These are phyloP conservation scores for Solanum arcanum DNA, from an alignment of 257 asterid species.

Conservation along the genomic window DNA sequence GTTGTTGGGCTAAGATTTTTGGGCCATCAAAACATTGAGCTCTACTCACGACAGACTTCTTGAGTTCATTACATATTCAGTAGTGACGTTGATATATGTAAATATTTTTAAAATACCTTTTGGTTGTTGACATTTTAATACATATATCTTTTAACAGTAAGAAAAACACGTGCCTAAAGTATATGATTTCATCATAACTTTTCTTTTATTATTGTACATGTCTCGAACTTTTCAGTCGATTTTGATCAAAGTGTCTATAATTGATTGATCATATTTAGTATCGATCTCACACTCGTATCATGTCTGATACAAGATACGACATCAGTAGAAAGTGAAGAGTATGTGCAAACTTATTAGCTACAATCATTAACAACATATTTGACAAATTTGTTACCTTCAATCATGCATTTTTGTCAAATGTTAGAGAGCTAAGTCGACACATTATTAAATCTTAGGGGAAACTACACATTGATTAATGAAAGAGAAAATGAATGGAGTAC, in stretches of 20 bases:
- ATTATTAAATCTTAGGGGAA: neutral
- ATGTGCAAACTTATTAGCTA: no score
- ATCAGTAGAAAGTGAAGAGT: neutral
- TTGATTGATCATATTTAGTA: neutral
- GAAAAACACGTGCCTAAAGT: no score
- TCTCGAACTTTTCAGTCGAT: neutral
- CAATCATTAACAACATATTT: neutral
- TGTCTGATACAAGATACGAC: neutral
- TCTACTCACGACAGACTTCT: no score
- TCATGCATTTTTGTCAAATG: neutral
- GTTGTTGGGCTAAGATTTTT: neutral
- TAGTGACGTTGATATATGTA: no score
- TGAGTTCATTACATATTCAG: neutral
- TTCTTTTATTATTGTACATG: neutral
- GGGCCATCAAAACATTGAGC: neutral
- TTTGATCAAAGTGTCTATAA: neutral
- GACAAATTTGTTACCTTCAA: neutral
- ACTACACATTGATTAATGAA: neutral
- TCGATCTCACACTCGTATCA: neutral
- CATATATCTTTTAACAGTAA: no score
- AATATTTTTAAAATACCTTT: no score
- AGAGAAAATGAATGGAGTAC: neutral
- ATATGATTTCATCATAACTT: neutral
- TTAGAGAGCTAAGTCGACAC: neutral
- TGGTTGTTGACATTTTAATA: no score